phyloP scores from a whole-genome alignment of 192 early-diverging fungal species.

The Gryganskiella cystojenkinii region DNA sequence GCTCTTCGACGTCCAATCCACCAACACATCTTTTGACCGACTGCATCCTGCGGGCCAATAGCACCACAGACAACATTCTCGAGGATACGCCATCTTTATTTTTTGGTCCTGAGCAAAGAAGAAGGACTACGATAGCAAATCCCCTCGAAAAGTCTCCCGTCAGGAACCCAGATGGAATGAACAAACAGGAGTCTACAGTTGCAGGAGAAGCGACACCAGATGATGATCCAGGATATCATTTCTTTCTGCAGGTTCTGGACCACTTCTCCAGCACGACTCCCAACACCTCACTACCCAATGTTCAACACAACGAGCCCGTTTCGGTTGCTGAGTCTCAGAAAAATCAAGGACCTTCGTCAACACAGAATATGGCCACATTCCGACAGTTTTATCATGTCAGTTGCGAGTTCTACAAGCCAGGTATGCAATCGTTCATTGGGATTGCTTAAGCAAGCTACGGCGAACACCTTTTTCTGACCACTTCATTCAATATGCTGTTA shows the following conservation, averaged over 20 bases:
- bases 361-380: constrained; percentile 6
- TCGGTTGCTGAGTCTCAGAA: too few species aligned
- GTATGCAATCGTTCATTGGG: constrained; percentile 7
- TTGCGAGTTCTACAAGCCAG: constrained; percentile 45
- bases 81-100: too few species aligned
- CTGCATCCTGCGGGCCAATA: too few species aligned
- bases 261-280: constrained; percentile 4
- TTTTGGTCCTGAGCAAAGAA: too few species aligned
- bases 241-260: constrained; percentile 22
- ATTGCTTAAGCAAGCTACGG: background rate
- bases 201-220: background rate
- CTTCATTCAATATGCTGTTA: background rate
- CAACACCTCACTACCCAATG: background rate
- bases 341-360: background rate
- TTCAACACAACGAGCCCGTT: too few species aligned
- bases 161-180: too few species aligned
- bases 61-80: too few species aligned
- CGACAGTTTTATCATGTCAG: constrained; percentile 39
- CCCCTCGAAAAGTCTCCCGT: too few species aligned
- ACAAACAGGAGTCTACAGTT: background rate
- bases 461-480: background rate
- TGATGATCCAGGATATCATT: constrained; percentile 17
- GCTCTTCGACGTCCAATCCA: too few species aligned
- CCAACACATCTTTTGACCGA: too few species aligned
- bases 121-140: too few species aligned